Evolutionary conservation across 1,284 basidiomycete genomes (phyloP).

Genomic region (Wallemia mellicola): DNA sequence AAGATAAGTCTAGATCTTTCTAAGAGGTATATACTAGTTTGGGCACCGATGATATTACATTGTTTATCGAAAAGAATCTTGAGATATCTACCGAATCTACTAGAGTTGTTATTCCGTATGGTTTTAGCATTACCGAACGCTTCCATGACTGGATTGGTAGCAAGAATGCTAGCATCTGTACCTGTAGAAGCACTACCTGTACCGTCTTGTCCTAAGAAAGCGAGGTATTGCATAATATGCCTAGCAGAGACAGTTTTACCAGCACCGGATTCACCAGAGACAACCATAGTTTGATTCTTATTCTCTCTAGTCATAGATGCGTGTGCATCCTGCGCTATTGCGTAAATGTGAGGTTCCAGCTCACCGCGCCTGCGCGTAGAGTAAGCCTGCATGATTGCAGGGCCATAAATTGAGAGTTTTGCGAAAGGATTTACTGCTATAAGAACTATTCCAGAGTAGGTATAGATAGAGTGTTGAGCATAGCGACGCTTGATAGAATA

Average conservation of each 20-base stretch:
- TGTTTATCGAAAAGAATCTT: conserved; percentile 92
- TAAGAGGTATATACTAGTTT: conserved; percentile 86
- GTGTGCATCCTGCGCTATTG: conserved; percentile 96
- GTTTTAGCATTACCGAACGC: conserved; percentile 99
- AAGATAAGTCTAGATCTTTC: conserved; percentile 93
- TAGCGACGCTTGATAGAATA: conserved; percentile 94
- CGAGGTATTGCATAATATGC: conserved; percentile 92
- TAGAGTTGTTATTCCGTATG: conserved; percentile 95
- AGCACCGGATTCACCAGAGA: conserved; percentile 94
- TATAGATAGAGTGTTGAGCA: conserved; percentile 89
- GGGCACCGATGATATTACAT: conserved; percentile 88
- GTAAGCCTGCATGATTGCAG: conserved; percentile 92
- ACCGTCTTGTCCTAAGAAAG: conserved; percentile 31
- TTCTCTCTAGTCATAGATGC: conserved; percentile 86
- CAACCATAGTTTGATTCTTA: conserved; percentile 93
- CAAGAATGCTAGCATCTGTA: conserved; percentile 27
- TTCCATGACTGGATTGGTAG: conserved; percentile 86
- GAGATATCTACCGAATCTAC: conserved; percentile 96
- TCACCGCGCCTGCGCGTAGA: conserved; percentile 74
- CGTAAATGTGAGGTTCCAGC: conserved; percentile 89
- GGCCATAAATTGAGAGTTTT: conserved; percentile 68
- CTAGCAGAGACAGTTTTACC: conserved; percentile 91
- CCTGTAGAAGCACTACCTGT: conserved; percentile 36
- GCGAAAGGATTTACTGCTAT: conserved; percentile 98
- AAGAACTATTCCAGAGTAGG: conserved; percentile 89